Conservation (phyloP, 2,329 filamentous ascomycete genomes). For the Lachnellula arida region DNA sequence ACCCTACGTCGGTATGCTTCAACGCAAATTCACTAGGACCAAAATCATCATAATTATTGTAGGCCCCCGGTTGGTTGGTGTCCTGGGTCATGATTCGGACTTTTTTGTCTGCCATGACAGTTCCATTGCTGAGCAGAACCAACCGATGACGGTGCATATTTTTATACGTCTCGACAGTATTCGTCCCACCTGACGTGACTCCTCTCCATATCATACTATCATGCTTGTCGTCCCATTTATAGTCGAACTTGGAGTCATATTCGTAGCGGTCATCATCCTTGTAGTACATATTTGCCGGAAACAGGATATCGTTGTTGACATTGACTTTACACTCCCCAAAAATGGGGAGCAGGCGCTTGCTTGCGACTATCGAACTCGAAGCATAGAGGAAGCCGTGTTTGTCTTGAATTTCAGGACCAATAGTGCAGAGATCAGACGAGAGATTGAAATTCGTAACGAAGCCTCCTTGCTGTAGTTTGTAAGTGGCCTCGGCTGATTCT, state of each 20-base stretch:
- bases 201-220: slow-evolving; percentile 59
- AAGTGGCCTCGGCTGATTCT: slow-evolving; percentile 33
- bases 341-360: slow-evolving; percentile 52
- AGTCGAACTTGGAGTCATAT: slow-evolving; percentile 50
- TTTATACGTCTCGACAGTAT: slow-evolving; percentile 46
- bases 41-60: slow-evolving; percentile 37
- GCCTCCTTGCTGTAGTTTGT: slow-evolving; percentile 43
- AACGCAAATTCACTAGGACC: slow-evolving; percentile 34
- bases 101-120: slow-evolving; percentile 39
- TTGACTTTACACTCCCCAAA: slow-evolving; percentile 60
- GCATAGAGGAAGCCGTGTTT: slow-evolving; percentile 55
- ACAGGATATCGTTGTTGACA: slow-evolving; percentile 60
- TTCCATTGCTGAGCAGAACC: slow-evolving; percentile 49
- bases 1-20: slow-evolving; percentile 32
- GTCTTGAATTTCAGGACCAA: slow-evolving; percentile 45
- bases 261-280: slow-evolving; percentile 53
- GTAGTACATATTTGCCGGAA: slow-evolving; percentile 62
- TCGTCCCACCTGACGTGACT: slow-evolving; percentile 55
- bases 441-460: slow-evolving; percentile 55
- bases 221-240: slow-evolving; percentile 53
- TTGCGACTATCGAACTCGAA: slow-evolving; percentile 46
- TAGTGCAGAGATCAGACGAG: slow-evolving; percentile 52
- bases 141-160: slow-evolving; percentile 56
- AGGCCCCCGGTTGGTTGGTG: slow-evolving; percentile 37
- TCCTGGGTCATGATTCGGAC: slow-evolving; percentile 32